Evolutionary conservation across 2,329 filamentous ascomycete genomes (phyloP).

Genomic region (Nothopassalora personata): DNA sequence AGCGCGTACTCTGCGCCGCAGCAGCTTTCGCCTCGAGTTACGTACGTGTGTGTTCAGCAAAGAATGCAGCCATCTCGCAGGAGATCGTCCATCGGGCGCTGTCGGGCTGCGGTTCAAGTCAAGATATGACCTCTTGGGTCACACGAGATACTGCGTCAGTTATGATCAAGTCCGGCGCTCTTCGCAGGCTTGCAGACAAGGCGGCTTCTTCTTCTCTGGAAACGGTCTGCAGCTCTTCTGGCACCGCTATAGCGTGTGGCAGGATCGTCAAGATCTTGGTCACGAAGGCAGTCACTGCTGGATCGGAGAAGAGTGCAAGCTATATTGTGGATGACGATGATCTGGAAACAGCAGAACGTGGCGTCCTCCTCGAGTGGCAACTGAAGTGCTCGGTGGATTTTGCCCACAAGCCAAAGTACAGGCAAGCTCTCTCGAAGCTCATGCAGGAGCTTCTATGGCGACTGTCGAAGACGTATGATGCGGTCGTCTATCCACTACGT

Average conservation of each 20-base stretch:
- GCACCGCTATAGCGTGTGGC: slow-evolving; percentile 16
- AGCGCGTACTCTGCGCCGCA: slow-evolving; percentile 10
- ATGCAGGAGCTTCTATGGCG: slow-evolving; percentile 15
- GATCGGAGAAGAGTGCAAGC: slow-evolving; percentile 13
- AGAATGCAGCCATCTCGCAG: slow-evolving; percentile 9
- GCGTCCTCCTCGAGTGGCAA: slow-evolving; percentile 41
- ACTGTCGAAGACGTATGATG: slow-evolving; percentile 22
- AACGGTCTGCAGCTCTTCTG: slow-evolving; percentile 20
- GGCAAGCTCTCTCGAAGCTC: slow-evolving; percentile 10
- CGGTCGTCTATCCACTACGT: slow-evolving; percentile 25
- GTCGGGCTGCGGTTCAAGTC: slow-evolving; percentile 12
- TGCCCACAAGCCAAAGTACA: slow-evolving; percentile 21
- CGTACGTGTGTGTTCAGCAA: slow-evolving; percentile 20
- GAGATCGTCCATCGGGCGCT: slow-evolving; percentile 22
- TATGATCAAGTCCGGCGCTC: slow-evolving; percentile 54
- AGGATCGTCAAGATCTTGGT: slow-evolving; percentile 22
- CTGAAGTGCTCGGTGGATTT: slow-evolving; percentile 26
- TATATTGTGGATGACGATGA: slow-evolving; percentile 32
- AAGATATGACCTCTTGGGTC: slow-evolving; percentile 25
- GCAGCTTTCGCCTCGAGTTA: slow-evolving; percentile 28
- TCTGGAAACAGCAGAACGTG: slow-evolving; percentile 30
- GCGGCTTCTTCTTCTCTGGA: slow-evolving; percentile 45
- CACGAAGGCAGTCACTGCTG: slow-evolving; percentile 11
- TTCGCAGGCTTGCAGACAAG: slow-evolving; percentile 49
- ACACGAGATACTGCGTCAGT: slow-evolving; percentile 58